phyloP scores from a whole-genome alignment of 169 alveolate genomes.

The Eimeria tenella region DNA sequence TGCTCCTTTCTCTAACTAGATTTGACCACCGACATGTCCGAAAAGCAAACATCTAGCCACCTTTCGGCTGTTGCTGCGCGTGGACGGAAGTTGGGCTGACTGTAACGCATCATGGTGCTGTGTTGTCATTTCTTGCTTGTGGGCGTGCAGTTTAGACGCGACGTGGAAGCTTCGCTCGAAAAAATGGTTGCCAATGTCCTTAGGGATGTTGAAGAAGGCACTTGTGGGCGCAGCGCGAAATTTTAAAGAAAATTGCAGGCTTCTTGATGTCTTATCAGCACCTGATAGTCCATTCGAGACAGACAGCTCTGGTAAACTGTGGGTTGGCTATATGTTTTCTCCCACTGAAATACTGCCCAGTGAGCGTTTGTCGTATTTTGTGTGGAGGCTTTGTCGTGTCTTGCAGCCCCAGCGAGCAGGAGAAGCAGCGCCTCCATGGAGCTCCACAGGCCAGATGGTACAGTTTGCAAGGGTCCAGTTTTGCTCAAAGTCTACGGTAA shows the following conservation, averaged over 20 bases:
- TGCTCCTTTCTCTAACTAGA: background rate
- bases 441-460: too few relatives aligned
- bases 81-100: background rate
- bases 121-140: background rate
- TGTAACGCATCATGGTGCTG: background rate
- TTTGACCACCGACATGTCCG: background rate
- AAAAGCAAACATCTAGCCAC: background rate
- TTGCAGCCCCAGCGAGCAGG: too few relatives aligned
- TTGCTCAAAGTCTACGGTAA: too few relatives aligned
- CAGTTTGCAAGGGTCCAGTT: too few relatives aligned
- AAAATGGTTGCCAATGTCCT: background rate
- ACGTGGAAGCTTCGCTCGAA: background rate
- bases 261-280: too few relatives aligned
- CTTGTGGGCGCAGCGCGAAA: background rate
- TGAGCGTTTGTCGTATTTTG: too few relatives aligned
- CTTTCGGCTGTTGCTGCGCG: background rate
- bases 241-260: background rate
- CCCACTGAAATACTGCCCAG: too few relatives aligned
- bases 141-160: slow-evolving; percentile 22
- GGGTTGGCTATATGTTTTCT: background rate
- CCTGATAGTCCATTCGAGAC: background rate
- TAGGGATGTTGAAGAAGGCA: background rate
- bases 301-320: background rate
- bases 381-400: too few relatives aligned
- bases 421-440: too few relatives aligned